Evolutionary conservation across 305 asterid genomes (phyloP), one percentile per base, ranked within the genome.

Genomic region (Salvia sclarea): DNA sequence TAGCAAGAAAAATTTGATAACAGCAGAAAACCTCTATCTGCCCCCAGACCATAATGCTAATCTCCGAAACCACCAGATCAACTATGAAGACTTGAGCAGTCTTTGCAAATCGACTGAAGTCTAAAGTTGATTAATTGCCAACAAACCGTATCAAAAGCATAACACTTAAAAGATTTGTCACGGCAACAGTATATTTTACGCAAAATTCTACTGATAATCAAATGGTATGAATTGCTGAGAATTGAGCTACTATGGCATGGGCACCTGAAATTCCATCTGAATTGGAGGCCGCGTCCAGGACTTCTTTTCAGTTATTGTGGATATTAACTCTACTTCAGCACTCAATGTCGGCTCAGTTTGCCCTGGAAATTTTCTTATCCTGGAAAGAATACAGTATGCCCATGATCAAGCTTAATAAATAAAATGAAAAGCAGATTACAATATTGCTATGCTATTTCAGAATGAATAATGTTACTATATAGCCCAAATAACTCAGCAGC

Each of bases 181-280:
- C 0, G 11, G 0, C 40, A 33, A 33, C 40, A 6, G 8, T 8
- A 33, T 33, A 33, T 33, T 6, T 33, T 8, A 33, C 21, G 68
- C 11, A 66, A 38, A 9, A 43, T 71, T 24, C 60, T 40, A 35
- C 25, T 13, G n/a, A 73, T 59, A 16, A 14, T n/a, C n/a, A 6
- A 16, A n/a, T 38, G 40, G 4, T 7, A 17, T 60, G n/a, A 33
- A n/a, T n/a, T 8, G 6, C 48, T 31, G 49, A 50, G 55, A 40
- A 66, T 58, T 18, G 1, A 60, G 35, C 50, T 45, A 20, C 22
- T 72, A 52, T 61, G 16, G 53, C 12, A 64, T 37, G 59, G 52
- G 61, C 45, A 91, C 99, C 97, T 95, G 99, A 81, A 95, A 95
- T 80, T 95, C 99, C 99, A 95, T 91, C 84, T 95, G 97, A 85